A percentile compares a stretch with the other conserved stretches of the same genome.
phyloP scores from a whole-genome alignment of 2,329 filamentous ascomycete genomes.

The Neophaeococcomyces aloes region DNA sequence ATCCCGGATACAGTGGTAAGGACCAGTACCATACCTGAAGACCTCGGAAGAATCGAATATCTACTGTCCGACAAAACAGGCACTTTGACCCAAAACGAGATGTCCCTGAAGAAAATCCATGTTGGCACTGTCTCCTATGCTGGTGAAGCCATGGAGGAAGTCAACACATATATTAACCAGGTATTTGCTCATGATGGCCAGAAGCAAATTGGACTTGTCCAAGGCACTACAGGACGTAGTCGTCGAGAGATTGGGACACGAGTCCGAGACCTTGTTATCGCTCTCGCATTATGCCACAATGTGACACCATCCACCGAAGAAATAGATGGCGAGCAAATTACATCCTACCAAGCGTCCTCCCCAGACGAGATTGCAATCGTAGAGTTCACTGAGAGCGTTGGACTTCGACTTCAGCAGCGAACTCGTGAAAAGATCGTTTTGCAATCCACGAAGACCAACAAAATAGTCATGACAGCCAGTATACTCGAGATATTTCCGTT shows the following conservation, averaged over 20 bases:
- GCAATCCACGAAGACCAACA: conserved; percentile 62
- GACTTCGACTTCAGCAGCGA: conserved; percentile 70
- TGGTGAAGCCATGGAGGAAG: conserved; percentile 98
- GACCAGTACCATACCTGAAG: conserved; percentile 95
- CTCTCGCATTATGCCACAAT: conserved; percentile 89
- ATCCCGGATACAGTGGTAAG: conserved; percentile 88
- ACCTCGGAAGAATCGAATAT: conserved; percentile 91
- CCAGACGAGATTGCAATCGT: conserved; percentile 98
- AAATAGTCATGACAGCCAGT: conserved; percentile 67
- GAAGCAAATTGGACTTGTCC: conserved; percentile 10
- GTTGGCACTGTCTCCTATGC: conserved; percentile 97
- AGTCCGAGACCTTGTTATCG: conserved; percentile 84
- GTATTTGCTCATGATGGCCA: conserved; percentile 52
- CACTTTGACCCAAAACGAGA: conserved; percentile 95
- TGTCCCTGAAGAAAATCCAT: conserved; percentile 98
- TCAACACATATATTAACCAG: conserved; percentile 72
- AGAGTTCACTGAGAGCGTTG: conserved; percentile 86
- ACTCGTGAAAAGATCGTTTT: conserved; percentile 80
- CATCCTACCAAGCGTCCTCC: conserved; percentile 90
- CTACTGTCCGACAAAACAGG: conserved; percentile 94
- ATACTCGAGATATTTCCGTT: conserved; percentile 96
- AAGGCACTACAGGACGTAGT: conserved; percentile 57
- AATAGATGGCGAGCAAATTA: conserved; percentile 63
- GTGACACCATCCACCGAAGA: conserved; percentile 87
- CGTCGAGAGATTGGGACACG: conserved; percentile 86